Conservation (phyloP, 2,329 filamentous ascomycete genomes). For the Fusarium phyllophilum region DNA sequence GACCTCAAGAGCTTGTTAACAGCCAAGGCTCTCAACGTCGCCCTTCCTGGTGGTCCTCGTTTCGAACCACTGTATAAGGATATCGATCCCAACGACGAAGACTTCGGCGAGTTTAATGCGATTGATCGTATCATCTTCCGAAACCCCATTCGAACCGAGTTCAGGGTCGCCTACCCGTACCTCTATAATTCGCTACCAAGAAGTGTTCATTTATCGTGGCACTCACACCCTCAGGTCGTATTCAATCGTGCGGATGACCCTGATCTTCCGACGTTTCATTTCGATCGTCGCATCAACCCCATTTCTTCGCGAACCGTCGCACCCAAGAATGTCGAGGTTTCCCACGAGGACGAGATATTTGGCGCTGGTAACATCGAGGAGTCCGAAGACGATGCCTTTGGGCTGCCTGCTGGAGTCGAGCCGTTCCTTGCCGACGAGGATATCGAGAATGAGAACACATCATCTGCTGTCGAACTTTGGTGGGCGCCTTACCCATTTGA, state of each 20-base stretch:
- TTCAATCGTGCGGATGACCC: constrained; percentile 90
- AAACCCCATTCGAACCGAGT: constrained; percentile 92
- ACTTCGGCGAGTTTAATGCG: constrained; percentile 99
- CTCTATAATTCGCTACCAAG: constrained; percentile 96
- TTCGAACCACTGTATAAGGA: constrained; percentile 99
- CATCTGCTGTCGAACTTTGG: constrained; percentile 92
- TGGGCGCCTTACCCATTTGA: constrained; percentile 99
- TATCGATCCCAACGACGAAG: constrained; percentile 97
- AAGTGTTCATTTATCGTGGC: constrained; percentile 93
- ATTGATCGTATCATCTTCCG: constrained; percentile 99
- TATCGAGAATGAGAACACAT: constrained; percentile 87
- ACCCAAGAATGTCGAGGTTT: constrained; percentile 90
- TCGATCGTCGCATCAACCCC: constrained; percentile 96
- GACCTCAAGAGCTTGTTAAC: constrained; percentile 95
- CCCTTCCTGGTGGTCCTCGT: constrained; percentile 94
- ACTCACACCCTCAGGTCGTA: constrained; percentile 91
- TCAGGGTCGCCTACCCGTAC: constrained; percentile 92
- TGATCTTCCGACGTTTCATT: constrained; percentile 94
- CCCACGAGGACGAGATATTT: constrained; percentile 94
- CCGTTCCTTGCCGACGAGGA: constrained; percentile 93
- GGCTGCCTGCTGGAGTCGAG: constrained; percentile 80
- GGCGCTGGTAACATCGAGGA: constrained; percentile 79
- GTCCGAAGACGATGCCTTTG: constrained; percentile 83
- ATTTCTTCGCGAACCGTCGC: constrained; percentile 95
- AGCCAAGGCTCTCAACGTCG: constrained; percentile 95